Conservation (phyloP, 768 basidiomycete genomes). For the Lactifluus subvellereus region DNA sequence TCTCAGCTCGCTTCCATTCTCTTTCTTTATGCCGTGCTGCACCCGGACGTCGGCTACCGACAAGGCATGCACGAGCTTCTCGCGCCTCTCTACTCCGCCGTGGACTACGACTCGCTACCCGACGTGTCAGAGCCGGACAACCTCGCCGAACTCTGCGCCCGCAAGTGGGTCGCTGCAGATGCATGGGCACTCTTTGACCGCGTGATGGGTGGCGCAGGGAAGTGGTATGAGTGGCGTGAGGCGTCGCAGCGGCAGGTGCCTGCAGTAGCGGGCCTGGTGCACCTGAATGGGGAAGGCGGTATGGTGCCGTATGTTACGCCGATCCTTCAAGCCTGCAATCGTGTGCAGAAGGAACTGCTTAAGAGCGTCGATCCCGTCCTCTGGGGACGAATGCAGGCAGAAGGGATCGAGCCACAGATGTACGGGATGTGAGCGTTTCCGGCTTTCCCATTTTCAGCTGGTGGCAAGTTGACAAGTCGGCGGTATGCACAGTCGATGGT, state of each 20-base stretch:
- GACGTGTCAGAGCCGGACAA: slow-evolving; percentile 34
- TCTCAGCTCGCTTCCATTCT: slow-evolving; percentile 78
- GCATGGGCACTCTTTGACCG: slow-evolving; percentile 76
- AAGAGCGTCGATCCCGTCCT: slow-evolving; percentile 75
- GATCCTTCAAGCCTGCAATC: slow-evolving; percentile 77
- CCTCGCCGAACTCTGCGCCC: slow-evolving; percentile 58
- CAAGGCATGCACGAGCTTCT: slow-evolving; percentile 99
- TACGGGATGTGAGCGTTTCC: slow-evolving; percentile 76
- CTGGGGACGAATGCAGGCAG: slow-evolving; percentile 65
- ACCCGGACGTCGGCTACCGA: slow-evolving; percentile 84
- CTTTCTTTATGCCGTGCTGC: slow-evolving; percentile 73
- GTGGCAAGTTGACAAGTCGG: slow-evolving; percentile 16
- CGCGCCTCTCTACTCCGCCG: slow-evolving; percentile 77
- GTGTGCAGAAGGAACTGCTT: slow-evolving; percentile 69
- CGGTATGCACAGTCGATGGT: slow-evolving; percentile 65
- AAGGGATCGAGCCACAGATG: slow-evolving; percentile 91
- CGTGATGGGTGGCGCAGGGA: slow-evolving; percentile 73
- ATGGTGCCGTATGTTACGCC: slow-evolving; percentile 70
- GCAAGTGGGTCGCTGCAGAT: slow-evolving; percentile 74
- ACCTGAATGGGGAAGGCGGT: slow-evolving; percentile 40
- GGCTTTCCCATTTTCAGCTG: not conserved
- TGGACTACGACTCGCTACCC: slow-evolving; percentile 74
- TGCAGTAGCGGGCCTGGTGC: slow-evolving; percentile 41
- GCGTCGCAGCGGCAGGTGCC: slow-evolving; percentile 26
- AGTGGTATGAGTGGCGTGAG: slow-evolving; percentile 58